These are phyloP conservation scores for Xerocomus brunneocitrinus DNA, from an alignment of 768 basidiomycete species.

Conservation along the genomic window DNA sequence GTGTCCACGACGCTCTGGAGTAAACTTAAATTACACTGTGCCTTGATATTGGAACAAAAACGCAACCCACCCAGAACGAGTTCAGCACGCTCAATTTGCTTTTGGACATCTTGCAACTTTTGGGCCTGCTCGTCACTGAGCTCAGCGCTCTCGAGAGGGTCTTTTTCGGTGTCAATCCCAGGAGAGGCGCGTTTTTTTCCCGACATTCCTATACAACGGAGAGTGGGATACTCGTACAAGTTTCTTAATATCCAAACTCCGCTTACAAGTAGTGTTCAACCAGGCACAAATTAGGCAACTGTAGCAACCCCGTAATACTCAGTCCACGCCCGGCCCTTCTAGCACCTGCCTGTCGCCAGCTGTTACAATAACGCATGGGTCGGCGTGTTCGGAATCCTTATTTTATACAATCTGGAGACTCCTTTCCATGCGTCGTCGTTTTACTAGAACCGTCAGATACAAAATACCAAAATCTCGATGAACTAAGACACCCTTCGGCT, in stretches of 20 bases:
- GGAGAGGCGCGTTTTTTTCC: constrained; percentile 74
- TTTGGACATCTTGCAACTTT: constrained; percentile 61
- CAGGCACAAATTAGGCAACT: constrained; percentile 9
- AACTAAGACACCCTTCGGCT: too few species aligned
- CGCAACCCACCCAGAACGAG: constrained; percentile 60
- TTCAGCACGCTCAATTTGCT: constrained; percentile 67
- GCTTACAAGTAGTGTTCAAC: constrained; percentile 13
- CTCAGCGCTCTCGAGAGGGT: constrained; percentile 60
- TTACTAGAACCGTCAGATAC: too few species aligned
- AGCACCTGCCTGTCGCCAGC: too few species aligned
- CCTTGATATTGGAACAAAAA: background rate
- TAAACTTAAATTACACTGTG: constrained; percentile 7
- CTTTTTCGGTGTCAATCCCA: constrained; percentile 73
- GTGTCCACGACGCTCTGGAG: constrained; percentile 60
- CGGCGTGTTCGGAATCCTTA: too few species aligned
- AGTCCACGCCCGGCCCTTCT: too few species aligned
- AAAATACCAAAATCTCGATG: too few species aligned
- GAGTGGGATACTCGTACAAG: constrained; percentile 10
- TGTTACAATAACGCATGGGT: too few species aligned
- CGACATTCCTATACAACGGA: constrained; percentile 25
- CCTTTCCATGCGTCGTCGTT: too few species aligned
- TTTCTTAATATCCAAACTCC: constrained; percentile 30
- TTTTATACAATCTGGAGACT: too few species aligned
- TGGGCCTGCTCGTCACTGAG: constrained; percentile 68
- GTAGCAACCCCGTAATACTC: background rate